These are phyloP conservation scores for Pyropia haitanensis DNA, from an alignment of 23 red algal species.

Conservation along the genomic window DNA sequence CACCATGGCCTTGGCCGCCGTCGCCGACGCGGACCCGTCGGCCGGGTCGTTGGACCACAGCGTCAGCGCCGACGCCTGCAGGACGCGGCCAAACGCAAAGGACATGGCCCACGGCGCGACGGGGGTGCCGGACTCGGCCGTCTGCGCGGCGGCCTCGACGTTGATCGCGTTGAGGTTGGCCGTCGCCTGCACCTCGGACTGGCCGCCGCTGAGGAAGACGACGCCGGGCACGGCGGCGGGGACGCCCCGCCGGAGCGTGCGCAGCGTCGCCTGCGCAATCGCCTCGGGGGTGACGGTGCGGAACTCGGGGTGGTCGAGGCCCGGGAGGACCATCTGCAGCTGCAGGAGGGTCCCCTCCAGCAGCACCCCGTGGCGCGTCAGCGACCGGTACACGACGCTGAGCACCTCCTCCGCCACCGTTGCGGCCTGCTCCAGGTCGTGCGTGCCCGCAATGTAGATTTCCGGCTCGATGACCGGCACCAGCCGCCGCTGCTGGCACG, in stretches of 20 bases:
- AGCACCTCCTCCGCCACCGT: constrained; percentile 25
- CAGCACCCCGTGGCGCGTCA: constrained; percentile 29
- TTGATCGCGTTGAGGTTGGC: constrained; percentile 37
- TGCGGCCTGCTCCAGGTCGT: constrained; percentile 28
- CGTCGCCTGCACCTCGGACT: constrained; percentile 27
- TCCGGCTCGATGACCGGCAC: constrained; percentile 61
- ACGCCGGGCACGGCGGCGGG: constrained; percentile 29
- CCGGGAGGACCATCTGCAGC: constrained; percentile 44
- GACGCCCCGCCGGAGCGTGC: constrained; percentile 27
- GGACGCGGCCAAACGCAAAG: constrained; percentile 45
- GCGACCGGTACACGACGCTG: constrained; percentile 19
- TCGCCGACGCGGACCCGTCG: too few relatives aligned
- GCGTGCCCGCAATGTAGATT: constrained; percentile 43
- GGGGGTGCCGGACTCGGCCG: too few relatives aligned
- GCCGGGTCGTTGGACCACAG: constrained; percentile 17
- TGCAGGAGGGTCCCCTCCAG: constrained; percentile 53
- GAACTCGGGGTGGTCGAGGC: background rate
- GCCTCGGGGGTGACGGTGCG: constrained; percentile 6
- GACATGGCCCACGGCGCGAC: constrained; percentile 34
- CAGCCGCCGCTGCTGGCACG: constrained; percentile 32
- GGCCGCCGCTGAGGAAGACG: constrained; percentile 35
- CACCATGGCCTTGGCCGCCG: too few relatives aligned
- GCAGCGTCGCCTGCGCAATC: constrained; percentile 22
- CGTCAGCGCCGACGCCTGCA: constrained; percentile 36
- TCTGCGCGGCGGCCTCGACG: background rate